These are phyloP conservation scores for Mortierella sp. DNA, from an alignment of 371 early-diverging fungal genomes.

Conservation along the genomic window DNA sequence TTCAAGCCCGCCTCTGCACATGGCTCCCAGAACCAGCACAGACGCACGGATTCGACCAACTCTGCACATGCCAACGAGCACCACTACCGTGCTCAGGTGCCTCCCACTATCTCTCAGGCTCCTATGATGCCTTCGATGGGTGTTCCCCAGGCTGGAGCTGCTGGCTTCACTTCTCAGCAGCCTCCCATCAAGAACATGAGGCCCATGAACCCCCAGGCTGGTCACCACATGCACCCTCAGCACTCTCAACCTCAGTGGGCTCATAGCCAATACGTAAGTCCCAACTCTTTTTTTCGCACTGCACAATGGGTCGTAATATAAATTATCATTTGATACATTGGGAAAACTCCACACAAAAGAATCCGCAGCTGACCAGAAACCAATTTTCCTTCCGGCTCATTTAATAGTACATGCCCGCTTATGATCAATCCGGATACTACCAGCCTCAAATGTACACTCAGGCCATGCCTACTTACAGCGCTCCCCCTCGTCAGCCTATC, in stretches of 20 bases:
- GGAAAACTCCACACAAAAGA: neutral
- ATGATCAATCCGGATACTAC: slow-evolving; percentile 33
- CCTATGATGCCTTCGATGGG: slow-evolving; percentile 40
- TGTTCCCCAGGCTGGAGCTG: slow-evolving; percentile 27
- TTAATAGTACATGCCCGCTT: slow-evolving; percentile 53
- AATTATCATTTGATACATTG: neutral
- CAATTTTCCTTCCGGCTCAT: neutral
- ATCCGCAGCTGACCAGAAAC: slow-evolving; percentile 11
- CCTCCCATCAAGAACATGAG: slow-evolving; percentile 46
- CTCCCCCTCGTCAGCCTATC: slow-evolving; percentile 43
- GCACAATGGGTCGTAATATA: neutral
- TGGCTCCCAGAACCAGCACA: slow-evolving; percentile 38
- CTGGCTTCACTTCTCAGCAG: slow-evolving; percentile 31
- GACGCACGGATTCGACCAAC: slow-evolving; percentile 52
- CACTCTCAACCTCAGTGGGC: slow-evolving; percentile 24
- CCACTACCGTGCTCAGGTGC: slow-evolving; percentile 43
- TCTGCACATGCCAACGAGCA: slow-evolving; percentile 48
- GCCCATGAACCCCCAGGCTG: slow-evolving; percentile 40
- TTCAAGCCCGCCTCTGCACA: slow-evolving; percentile 40
- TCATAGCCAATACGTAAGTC: slow-evolving; percentile 28
- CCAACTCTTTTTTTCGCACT: neutral
- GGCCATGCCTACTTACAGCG: slow-evolving; percentile 54
- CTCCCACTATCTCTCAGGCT: slow-evolving; percentile 42
- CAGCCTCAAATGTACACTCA: slow-evolving; percentile 49
- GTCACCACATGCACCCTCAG: slow-evolving; percentile 49